A percentile compares a stretch with the other conserved stretches of the same genome.
Conservation (phyloP, 345 rosid species). For the Atalantia buxifolia region DNA sequence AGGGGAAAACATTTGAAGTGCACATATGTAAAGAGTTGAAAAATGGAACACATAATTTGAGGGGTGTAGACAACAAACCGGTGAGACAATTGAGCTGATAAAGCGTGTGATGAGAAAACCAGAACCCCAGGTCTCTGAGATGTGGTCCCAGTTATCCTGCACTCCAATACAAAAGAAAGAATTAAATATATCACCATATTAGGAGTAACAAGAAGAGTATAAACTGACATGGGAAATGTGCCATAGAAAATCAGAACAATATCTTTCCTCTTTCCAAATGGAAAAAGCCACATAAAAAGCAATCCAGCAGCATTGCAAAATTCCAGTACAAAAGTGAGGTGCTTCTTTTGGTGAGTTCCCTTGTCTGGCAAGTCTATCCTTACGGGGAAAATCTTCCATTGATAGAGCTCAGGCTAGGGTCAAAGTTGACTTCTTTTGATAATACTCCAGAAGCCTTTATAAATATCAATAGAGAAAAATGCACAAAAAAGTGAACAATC, state of each 20-base stretch:
- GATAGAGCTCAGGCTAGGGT: neutral
- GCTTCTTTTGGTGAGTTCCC: neutral
- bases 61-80: constrained; percentile 41
- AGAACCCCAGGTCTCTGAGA: constrained; percentile 60
- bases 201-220: neutral
- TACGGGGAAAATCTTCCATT: neutral
- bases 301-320: neutral
- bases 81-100: constrained; percentile 66
- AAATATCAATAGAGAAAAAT: neutral
- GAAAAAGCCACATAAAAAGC: neutral
- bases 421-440: neutral
- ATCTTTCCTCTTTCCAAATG: neutral
- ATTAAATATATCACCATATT: neutral
- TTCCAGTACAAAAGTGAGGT: neutral
- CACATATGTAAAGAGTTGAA: neutral
- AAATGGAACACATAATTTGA: neutral
- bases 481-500: neutral
- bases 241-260: neutral
- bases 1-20: neutral
- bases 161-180: neutral
- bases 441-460: neutral
- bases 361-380: neutral
- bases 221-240: neutral
- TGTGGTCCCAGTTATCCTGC: constrained; percentile 80
- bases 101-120: constrained; percentile 75